Base-by-base conservation (phyloP, 345 rosid species). In the Eucalyptus sideroxylon region DNA sequence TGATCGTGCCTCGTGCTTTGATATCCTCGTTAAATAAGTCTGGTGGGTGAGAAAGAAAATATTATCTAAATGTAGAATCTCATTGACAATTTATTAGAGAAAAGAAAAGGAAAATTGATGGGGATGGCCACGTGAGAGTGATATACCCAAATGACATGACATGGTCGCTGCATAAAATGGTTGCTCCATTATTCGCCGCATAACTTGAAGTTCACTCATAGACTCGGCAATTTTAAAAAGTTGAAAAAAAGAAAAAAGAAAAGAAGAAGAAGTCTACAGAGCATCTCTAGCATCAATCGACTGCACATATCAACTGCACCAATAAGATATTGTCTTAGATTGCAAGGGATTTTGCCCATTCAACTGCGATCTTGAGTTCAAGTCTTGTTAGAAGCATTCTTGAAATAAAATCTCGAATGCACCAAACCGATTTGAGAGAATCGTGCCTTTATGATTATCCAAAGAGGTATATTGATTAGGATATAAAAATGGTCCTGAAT, bases 361-460 rank as follows among this genome's bases (percentile, higher is more conserved):
- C 37, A 16, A n/a, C 8, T n/a, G 37, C 40, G 21, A 65, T 7
- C 21, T 65, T 1, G 23, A 65, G 6, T 65, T 65, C 6, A 65
- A 65, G 6, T 65, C 21, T n/a, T n/a, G 5, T 65, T 15, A 8
- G 2, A 15, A 15, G 19, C 11, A 2, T 1, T 65, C 6, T n/a
- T 5, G 1, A 15, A 65, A 65, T n/a, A 65, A n/a, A 65, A 65
- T 13, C 4, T 15, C 0, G 2, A 65, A 65, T n/a, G 11, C 3
- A 16, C 3, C 3, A 1, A 65, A 65, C 4, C 3, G 11, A 65
- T 65, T 6, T 7, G 1, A 4, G 77, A 26, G 11, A 5, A 8
- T 16, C 1, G 3, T 65, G 21, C 11, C 6, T 1, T 8, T n/a
- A 16, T 3, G 40, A 65, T 16, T n/a, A 17, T n/a, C 6, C 3